Evolutionary conservation across 148 eudicot genomes (phyloP).

Genomic region (Limonium bicolor): DNA sequence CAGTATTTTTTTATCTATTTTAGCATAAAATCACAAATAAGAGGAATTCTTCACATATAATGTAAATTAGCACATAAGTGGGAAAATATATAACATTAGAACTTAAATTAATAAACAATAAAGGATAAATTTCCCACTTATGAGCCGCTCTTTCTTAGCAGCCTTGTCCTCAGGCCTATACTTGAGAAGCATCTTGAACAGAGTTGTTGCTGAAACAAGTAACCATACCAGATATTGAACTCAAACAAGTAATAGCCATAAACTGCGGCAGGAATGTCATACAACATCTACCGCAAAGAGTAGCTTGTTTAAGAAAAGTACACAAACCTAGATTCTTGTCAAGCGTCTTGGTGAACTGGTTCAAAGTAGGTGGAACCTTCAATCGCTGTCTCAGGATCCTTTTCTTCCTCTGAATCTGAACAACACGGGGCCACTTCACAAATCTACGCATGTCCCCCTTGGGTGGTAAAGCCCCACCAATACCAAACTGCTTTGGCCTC

Average conservation of each 20-base stretch:
- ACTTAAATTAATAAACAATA: no score
- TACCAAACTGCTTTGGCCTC: slow-evolving; percentile 53
- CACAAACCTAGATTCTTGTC: slow-evolving; percentile 72
- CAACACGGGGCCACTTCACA: slow-evolving; percentile 50
- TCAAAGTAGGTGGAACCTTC: slow-evolving; percentile 61
- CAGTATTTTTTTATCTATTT: no score
- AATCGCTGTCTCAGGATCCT: slow-evolving; percentile 56
- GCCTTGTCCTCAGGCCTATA: slow-evolving; percentile 7
- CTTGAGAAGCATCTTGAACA: slow-evolving; percentile 5
- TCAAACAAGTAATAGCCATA: no score
- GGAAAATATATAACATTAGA: no score
- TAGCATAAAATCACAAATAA: no score
- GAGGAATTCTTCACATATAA: no score
- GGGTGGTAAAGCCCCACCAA: slow-evolving; percentile 67
- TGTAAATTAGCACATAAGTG: no score
- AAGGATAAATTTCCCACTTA: no score
- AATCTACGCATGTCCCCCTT: slow-evolving; percentile 49
- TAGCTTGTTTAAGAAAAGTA: no score
- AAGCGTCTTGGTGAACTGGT: slow-evolving; percentile 59
- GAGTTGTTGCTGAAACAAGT: not conserved
- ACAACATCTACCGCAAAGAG: no score
- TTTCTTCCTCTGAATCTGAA: slow-evolving; percentile 46
- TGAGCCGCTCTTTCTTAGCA: slow-evolving; percentile 1
- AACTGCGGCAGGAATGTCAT: no score
- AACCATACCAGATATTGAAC: no score